Base-by-base conservation (phyloP, 2,329 filamentous ascomycete genomes). In the Neopestalotiopsis rosae region DNA sequence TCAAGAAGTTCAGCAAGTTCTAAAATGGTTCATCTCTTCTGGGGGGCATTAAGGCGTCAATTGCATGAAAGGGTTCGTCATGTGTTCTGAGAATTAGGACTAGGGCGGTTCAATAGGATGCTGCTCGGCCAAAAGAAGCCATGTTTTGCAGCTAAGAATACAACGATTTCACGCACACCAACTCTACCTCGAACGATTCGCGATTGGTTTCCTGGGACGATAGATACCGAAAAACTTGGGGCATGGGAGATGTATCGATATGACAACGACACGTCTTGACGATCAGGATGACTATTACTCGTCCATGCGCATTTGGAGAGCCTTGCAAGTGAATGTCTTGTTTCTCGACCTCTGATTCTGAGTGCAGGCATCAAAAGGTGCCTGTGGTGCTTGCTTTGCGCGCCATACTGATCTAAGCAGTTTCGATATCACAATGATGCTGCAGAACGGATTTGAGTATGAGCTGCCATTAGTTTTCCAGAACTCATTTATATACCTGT, bases 1-100 rank as follows among this genome's bases (percentile, higher is more conserved):
- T 98, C 86, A 99, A 99, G 94, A 86, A 91, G 85, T 99, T 99
- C 91, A 89, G 85, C 89, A 99, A 99, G 91, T 99, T 99, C 90
- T 99, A 97, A 91, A 80, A 80, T 66, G 78, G 80, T 78, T 78
- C 59, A 61, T 81, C 76, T 80, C 79, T 86, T 75, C 73, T 74
- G 74, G 85, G 45, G 74, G 85, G 84, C 84, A 87, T 87, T 85
- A 85, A 78, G 84, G 85, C 85, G 84, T 86, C 78, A 45, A 76
- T 79, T 76, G 71, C 83, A 84, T 85, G 83, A 84, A 67, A 81
- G 67, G 79, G 79, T 81, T 81, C 78, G 79, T 81, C 77, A 79
- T 76, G 76, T 76, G 75, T 78, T 77, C 74, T 75, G 73, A 78
- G 72, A 64, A 77, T 78, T 77, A 73, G 76, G 77, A 79, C 72